Conservation (phyloP, 495 filamentous ascomycete genomes). For the Peziza echinospora region DNA sequence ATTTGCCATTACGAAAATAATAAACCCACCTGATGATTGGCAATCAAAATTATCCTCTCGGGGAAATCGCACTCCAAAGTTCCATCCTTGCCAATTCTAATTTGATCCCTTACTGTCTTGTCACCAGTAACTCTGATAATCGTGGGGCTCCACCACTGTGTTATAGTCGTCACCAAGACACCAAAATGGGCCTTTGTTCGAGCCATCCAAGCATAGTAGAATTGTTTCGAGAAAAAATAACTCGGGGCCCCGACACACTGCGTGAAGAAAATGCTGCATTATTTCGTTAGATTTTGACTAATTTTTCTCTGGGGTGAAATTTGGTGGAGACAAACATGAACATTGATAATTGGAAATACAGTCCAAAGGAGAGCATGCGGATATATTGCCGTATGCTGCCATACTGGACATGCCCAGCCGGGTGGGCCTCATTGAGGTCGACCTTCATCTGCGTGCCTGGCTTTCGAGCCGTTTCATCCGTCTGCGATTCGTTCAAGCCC, state of each 20-base stretch:
- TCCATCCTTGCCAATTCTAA: conserved; percentile 41
- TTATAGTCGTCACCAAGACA: conserved; percentile 49
- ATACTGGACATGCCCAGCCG: conserved; percentile 15
- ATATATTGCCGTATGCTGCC: conserved; percentile 12
- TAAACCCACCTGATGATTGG: conserved; percentile 50
- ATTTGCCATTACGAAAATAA: neutral
- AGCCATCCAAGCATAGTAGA: conserved; percentile 60
- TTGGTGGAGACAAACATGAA: conserved; percentile 14
- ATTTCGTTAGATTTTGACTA: conserved; percentile 1
- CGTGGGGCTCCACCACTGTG: conserved; percentile 63
- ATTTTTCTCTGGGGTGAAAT: neutral
- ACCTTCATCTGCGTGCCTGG: too few relatives aligned
- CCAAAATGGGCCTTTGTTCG: conserved; percentile 58
- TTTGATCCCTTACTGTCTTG: conserved; percentile 44
- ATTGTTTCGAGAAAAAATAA: conserved; percentile 44
- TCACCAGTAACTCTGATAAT: conserved; percentile 57
- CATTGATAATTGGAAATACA: conserved; percentile 14
- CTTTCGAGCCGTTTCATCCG: too few relatives aligned
- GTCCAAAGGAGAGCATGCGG: conserved; percentile 11
- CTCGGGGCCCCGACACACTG: conserved; percentile 37
- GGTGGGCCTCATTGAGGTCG: conserved; percentile 13
- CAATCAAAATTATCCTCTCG: conserved; percentile 54
- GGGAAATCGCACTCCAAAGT: conserved; percentile 51
- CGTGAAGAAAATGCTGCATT: conserved; percentile 8
- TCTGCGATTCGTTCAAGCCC: too few relatives aligned